Evolutionary conservation across 495 filamentous ascomycete species (phyloP).

Genomic region (Daldinia caldariorum): DNA sequence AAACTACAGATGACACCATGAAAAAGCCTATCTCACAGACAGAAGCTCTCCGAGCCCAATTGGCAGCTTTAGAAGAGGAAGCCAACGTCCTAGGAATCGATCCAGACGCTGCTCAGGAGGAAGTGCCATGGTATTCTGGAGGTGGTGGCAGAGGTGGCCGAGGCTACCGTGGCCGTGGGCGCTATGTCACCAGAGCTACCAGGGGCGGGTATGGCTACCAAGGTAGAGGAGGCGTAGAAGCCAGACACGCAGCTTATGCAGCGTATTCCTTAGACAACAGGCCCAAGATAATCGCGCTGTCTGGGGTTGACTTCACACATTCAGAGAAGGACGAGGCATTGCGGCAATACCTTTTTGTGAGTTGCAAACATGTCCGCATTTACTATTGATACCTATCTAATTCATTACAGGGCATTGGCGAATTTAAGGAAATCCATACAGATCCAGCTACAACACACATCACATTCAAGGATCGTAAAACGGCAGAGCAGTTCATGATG

Average conservation of each 20-base stretch:
- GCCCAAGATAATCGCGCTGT: slow-evolving; percentile 77
- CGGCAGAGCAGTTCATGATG: slow-evolving; percentile 86
- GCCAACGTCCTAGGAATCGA: slow-evolving; percentile 83
- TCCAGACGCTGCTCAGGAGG: slow-evolving; percentile 57
- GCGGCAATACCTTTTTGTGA: slow-evolving; percentile 85
- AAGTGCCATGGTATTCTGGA: slow-evolving; percentile 49
- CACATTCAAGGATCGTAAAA: slow-evolving; percentile 87
- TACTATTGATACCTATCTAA: slow-evolving; percentile 35
- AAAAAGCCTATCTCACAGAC: slow-evolving; percentile 52
- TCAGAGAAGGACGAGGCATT: slow-evolving; percentile 83
- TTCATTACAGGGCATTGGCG: slow-evolving; percentile 74
- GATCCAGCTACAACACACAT: slow-evolving; percentile 71
- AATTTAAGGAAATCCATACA: slow-evolving; percentile 79
- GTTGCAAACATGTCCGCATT: slow-evolving; percentile 39
- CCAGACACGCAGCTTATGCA: slow-evolving; percentile 62
- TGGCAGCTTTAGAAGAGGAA: slow-evolving; percentile 86
- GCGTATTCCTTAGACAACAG: slow-evolving; percentile 88
- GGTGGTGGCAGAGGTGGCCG: slow-evolving; percentile 47
- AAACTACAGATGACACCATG: slow-evolving; percentile 20
- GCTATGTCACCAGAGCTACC: slow-evolving; percentile 57
- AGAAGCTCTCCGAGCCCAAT: slow-evolving; percentile 74
- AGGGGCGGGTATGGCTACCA: slow-evolving; percentile 65
- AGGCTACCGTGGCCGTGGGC: slow-evolving; percentile 55
- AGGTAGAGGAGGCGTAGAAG: slow-evolving; percentile 64
- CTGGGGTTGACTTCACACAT: slow-evolving; percentile 71